Evolutionary conservation across 2,329 filamentous ascomycete genomes (phyloP).

Genomic region (Xylaria sp.): DNA sequence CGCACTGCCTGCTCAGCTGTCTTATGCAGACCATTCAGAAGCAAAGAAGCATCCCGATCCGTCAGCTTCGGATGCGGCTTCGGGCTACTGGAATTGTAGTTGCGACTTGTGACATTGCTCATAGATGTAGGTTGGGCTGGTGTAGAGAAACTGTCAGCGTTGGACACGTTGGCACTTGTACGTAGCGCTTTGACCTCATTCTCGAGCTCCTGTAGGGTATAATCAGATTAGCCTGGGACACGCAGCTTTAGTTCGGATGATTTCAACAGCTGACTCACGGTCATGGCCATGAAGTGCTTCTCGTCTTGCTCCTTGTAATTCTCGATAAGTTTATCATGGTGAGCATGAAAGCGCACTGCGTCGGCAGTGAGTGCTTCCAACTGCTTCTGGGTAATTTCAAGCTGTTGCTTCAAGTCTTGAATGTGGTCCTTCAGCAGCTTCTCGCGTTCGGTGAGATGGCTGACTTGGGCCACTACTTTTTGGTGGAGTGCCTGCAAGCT

Average conservation of each 20-base stretch:
- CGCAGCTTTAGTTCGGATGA: neutral
- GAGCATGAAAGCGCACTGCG: conserved; percentile 36
- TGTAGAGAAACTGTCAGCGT: conserved; percentile 6
- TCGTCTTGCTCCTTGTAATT: conserved; percentile 43
- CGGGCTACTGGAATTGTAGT: conserved; percentile 21
- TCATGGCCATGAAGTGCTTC: conserved; percentile 39
- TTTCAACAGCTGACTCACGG: conserved; percentile 39
- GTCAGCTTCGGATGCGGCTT: neutral
- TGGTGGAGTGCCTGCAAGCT: conserved; percentile 15
- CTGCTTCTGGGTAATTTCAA: conserved; percentile 28
- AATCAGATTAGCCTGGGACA: conserved; percentile 17
- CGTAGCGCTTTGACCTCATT: conserved; percentile 35
- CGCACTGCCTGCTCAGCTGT: conserved; percentile 1
- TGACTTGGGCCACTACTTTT: conserved; percentile 13
- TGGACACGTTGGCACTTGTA: neutral
- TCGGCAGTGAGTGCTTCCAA: conserved; percentile 30
- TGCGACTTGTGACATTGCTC: conserved; percentile 21
- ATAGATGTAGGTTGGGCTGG: conserved; percentile 21
- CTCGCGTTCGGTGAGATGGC: conserved; percentile 32
- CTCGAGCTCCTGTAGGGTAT: conserved; percentile 39
- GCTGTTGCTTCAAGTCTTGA: conserved; percentile 27
- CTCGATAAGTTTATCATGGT: conserved; percentile 38
- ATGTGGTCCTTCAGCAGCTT: conserved; percentile 38
- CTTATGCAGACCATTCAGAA: conserved; percentile 19
- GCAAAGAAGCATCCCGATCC: conserved; percentile 5